Percentiles rank a stretch among this genome's conserved stretches.
Evolutionary conservation across 805 yeast genomes (phyloP).

Genomic region (Wickerhamiella spandovensis): DNA sequence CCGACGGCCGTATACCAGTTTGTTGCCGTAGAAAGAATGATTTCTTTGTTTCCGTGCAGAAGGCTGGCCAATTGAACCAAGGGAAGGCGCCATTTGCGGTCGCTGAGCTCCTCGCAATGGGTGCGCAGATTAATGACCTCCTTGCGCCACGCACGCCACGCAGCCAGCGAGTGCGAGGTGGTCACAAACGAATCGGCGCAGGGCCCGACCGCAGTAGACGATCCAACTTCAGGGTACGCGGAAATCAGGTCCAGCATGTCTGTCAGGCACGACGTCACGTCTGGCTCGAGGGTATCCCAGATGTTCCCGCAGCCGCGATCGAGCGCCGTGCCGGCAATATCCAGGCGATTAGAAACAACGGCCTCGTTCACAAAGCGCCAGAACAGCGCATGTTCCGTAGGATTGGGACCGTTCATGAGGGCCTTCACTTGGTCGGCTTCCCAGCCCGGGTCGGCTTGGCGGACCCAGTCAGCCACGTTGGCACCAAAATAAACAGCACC

Average conservation of each 20-base stretch:
- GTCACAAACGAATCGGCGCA: not conserved
- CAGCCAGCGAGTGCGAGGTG: not conserved
- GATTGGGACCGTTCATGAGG: not conserved
- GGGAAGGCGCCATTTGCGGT: conserved; percentile 3
- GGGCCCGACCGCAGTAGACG: not conserved
- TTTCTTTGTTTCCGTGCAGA: conserved; percentile 2
- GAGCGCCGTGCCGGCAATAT: not conserved
- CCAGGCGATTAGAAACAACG: not conserved
- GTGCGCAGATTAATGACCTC: conserved; percentile 1
- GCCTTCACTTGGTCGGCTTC: not conserved
- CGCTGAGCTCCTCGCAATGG: not conserved
- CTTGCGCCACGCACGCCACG: conserved; percentile 1
- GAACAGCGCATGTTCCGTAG: not conserved
- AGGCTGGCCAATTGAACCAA: conserved; percentile 2
- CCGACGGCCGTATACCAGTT: conserved; percentile 7
- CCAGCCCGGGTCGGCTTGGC: conserved; percentile 1
- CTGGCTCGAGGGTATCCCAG: not conserved
- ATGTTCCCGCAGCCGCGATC: not conserved
- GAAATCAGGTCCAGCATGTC: not conserved
- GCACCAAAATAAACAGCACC: not conserved
- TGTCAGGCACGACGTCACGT: not conserved
- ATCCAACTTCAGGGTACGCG: not conserved
- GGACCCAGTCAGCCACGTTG: not conserved
- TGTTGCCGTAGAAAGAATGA: not conserved
- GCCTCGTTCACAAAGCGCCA: not conserved